phyloP scores from a whole-genome alignment of 1,284 basidiomycete genomes.

The Trametes sp. region DNA sequence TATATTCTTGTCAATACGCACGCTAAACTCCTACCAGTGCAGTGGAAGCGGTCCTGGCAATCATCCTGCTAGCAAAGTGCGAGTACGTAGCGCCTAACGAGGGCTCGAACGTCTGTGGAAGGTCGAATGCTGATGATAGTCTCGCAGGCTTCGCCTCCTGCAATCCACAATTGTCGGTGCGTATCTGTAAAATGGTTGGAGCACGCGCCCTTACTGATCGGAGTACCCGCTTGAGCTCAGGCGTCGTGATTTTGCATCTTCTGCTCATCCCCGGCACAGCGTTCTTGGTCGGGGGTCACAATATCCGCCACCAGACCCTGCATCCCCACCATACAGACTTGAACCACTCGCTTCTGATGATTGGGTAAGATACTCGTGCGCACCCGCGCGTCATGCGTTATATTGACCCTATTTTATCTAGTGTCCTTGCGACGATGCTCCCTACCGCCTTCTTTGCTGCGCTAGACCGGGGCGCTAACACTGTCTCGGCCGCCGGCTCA shows the following conservation, averaged over 20 bases:
- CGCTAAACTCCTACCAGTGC: conserved; percentile 50
- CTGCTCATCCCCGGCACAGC: conserved; percentile 66
- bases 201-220: not conserved
- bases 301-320: conserved; percentile 57
- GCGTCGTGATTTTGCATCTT: conserved; percentile 68
- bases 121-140: not conserved
- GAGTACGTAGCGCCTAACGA: conserved; percentile 53
- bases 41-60: conserved; percentile 70
- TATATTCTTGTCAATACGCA: conserved; percentile 23
- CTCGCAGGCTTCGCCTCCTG: conserved; percentile 55
- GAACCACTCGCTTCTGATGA: conserved; percentile 69
- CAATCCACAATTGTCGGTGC: conserved; percentile 67
- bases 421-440: conserved; percentile 66
- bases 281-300: conserved; percentile 68
- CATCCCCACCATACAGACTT: conserved; percentile 61
- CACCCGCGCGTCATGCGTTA: not conserved
- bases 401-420: conserved; percentile 32
- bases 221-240: conserved; percentile 42
- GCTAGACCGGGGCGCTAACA: conserved; percentile 49
- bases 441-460: conserved; percentile 73
- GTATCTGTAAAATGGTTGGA: conserved; percentile 37
- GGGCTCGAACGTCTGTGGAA: not conserved
- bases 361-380: conserved; percentile 53
- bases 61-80: conserved; percentile 69
- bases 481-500: conserved; percentile 1